Evolutionary conservation across 2,329 filamentous ascomycete species (phyloP), one percentile per base, ranked within the genome.

Genomic region (Davidsoniella eucalypti): DNA sequence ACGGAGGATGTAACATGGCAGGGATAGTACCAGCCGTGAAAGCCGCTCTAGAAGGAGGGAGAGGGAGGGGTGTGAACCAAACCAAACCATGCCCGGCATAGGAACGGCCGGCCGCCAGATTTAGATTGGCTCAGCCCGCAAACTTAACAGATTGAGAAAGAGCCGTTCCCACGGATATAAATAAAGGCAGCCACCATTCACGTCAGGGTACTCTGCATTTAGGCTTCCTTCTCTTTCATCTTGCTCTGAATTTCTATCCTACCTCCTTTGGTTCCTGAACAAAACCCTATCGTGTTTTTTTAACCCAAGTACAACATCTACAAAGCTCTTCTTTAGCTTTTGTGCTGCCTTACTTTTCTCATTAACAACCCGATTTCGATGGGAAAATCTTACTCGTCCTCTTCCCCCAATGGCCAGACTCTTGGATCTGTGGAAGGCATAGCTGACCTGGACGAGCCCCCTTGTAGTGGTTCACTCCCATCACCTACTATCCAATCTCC

Each of bases 361-460:
- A 14, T 25, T 29, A 41, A 44, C 49, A 21, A 50, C 46, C 52
- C 41, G 47, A 54, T 47, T 55, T 56, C 55, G 53, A 55, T 56
- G 53, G 52, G 55, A 55, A 47, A 55, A 56, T 37, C 55, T 49
- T 47, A 49, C 51, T 47, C 55, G 40, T 46, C 54, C 47, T 47
- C 55, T 51, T 38, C 54, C 42, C 48, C 51, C 52, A 54, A 56
- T 56, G 55, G 55, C 52, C 50, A 45, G 50, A 50, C 49, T 51
- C 43, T 50, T 50, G 55, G 52, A 51, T 55, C 55, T 50, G 44
- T 51, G 44, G 55, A 56, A 50, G 54, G 47, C 50, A 52, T 54
- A 47, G 50, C 48, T 44, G 55, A 56, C 49, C 50, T 52, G 25
- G 54, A 55, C 44, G 55, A 56, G 50, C 55, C 55, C 40, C 55